Base-by-base conservation (phyloP, 768 basidiomycete species). In the Phanerochaete carnosa region DNA sequence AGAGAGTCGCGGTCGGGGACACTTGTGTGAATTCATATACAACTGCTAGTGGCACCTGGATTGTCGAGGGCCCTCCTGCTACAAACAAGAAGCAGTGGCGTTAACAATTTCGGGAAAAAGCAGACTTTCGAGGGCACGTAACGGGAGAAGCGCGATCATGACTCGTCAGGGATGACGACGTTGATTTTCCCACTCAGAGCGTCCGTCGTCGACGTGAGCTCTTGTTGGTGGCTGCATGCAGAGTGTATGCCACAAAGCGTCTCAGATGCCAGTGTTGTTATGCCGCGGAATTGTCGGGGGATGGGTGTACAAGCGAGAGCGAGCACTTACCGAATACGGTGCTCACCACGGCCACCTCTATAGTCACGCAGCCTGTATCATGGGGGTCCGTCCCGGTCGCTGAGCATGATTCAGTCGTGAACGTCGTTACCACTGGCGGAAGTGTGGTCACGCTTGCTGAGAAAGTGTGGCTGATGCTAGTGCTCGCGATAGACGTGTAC, bases 41-140 rank as follows among this genome's bases (percentile, higher is more conserved):
- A 9, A 77, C 49, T 43, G 78, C 73, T 32, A 83, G 63, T 9
- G 81, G 80, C 16, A 80, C 76, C 64, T 76, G 73, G 23, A 73
- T 73, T n/a, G 68, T 66, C 46, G 69, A 69, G 26, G 64, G 64
- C 19, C 67, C 66, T 35, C 72, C 76, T 66, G 55, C 64, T 52
- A 50, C 13, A 43, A 57, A 65, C 26, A 35, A 47, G 25, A 59
- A 33, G 55, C 11, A 29, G 45, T 11, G 43, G 26, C n/a, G 32
- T 57, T 16, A 57, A 49, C 56, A 55, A 16, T 22, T 33, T 50
- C 37, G 55, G 56, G n/a, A 32, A 49, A 28, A 19, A 30, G 57
- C 37, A 58, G 57, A 28, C 56, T 16, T 30, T 32, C 55, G 39
- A 33, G 25, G 19, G 46, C 43, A 55, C 46, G 32, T 25, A 47